Evolutionary conservation across 768 basidiomycete species (phyloP), one percentile per base, ranked within the genome.

Genomic region (Leccinum olivaceopallidum): DNA sequence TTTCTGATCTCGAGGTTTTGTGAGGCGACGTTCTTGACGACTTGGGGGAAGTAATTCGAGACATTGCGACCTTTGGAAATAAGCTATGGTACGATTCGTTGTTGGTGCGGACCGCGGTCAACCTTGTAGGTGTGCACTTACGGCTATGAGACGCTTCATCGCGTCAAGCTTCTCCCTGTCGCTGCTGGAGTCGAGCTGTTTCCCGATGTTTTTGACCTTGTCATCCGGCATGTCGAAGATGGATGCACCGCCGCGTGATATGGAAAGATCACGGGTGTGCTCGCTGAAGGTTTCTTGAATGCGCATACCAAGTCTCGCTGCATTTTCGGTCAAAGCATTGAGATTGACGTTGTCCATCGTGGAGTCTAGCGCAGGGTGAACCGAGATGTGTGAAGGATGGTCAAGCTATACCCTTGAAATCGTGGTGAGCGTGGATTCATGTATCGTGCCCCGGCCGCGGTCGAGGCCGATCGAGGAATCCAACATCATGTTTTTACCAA

Each of bases 11-110:
- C 94, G 53, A 98, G 85, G 70, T 93, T 92, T 58, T 87, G 85
- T 3, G 94, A 92, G 2, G 94, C 94, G 44, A 98, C 96, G 67
- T 95, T 95, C 80, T 95, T 98, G 68, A 98, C 95, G 28, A 99
- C 97, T 70, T 92, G 91, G 5, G 97, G 92, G 69, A 98, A 98
- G 82, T 94, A 95, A 62, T 89, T 85, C 26, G 95, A 89, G 64
- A 97, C 92, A 65, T 94, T 89, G 57, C 92, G 88, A 53, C 89
- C 88, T 79, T 96, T 95, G 42, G 92, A 94, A 57, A 96, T 95
- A 74, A 96, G 84, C 93, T 95, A 70, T 59, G 57, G 44, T 39
- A 56, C 56, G 58, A 55, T 39, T 36, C 16, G 24, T 32, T 53
- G 61, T 53, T 22, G 44, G 55, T 50, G 34, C 32, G 14, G 53